Percentiles rank a stretch among this genome's conserved stretches.
These are phyloP conservation scores for Poa pratensis DNA, from an alignment of 176 grass and related monocot species.

Conservation along the genomic window DNA sequence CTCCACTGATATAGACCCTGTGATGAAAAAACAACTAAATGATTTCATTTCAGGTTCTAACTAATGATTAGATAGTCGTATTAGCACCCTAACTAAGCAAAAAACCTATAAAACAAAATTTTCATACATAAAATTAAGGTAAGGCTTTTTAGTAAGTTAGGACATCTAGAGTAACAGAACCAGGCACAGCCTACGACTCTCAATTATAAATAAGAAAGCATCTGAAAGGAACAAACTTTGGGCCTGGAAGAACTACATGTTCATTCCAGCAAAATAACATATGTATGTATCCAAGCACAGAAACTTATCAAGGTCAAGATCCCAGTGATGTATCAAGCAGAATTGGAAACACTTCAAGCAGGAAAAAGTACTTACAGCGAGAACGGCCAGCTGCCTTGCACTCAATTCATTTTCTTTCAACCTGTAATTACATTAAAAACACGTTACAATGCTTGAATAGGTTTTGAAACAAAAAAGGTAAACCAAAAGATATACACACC, in stretches of 20 bases:
- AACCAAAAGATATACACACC: slow-evolving; percentile 60
- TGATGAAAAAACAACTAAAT: slow-evolving; percentile 46
- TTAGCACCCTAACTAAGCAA: neutral
- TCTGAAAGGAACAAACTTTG: slow-evolving; percentile 24
- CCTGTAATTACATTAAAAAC: slow-evolving; percentile 51
- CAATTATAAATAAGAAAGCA: slow-evolving; percentile 1
- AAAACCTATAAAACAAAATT: neutral
- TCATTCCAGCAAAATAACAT: slow-evolving; percentile 21
- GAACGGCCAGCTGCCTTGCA: slow-evolving; percentile 73
- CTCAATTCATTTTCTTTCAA: slow-evolving; percentile 76
- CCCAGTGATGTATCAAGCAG: neutral
- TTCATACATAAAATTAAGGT: neutral
- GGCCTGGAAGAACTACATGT: slow-evolving; percentile 28
- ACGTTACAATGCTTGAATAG: slow-evolving; percentile 31
- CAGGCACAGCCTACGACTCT: slow-evolving; percentile 22
- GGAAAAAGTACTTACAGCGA: slow-evolving; percentile 67
- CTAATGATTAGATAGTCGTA: slow-evolving; percentile 22
- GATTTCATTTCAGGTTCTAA: slow-evolving; percentile 31
- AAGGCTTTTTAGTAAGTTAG: neutral
- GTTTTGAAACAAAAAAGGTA: slow-evolving; percentile 27
- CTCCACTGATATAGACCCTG: slow-evolving; percentile 89
- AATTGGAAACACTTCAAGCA: slow-evolving; percentile 15
- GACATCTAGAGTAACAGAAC: slow-evolving; percentile 18
- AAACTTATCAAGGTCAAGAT: slow-evolving; percentile 14
- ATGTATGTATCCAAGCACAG: slow-evolving; percentile 11